A percentile compares a stretch with the other conserved stretches of the same genome.
phyloP scores from a whole-genome alignment of 306 rosid genomes.

The Calophaca sinica region DNA sequence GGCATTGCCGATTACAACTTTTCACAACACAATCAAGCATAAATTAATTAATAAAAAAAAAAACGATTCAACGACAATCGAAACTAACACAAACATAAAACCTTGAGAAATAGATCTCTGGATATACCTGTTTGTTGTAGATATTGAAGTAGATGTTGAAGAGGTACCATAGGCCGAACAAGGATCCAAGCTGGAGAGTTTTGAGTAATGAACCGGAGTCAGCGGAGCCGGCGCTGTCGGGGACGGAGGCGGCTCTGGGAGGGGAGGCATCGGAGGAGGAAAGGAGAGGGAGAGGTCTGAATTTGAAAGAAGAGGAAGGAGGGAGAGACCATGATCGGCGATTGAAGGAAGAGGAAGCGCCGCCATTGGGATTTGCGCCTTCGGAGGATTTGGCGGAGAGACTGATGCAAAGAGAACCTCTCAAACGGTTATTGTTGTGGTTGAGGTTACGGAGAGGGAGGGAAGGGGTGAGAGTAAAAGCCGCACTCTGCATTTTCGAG shows the following conservation, averaged over 20 bases:
- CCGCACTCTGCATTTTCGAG: slow-evolving; percentile 74
- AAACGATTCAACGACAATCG: too few relatives aligned
- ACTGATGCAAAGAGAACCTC: background rate
- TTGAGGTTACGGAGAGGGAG: slow-evolving; percentile 29
- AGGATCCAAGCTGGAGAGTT: slow-evolving; percentile 78
- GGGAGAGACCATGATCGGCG: slow-evolving; percentile 76
- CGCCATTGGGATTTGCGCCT: slow-evolving; percentile 27
- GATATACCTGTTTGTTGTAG: slow-evolving; percentile 89
- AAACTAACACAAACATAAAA: too few relatives aligned
- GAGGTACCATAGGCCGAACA: slow-evolving; percentile 91
- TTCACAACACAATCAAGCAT: background rate
- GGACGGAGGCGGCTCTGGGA: slow-evolving; percentile 67
- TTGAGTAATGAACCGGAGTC: slow-evolving; percentile 50
- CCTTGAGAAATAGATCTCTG: slow-evolving; percentile 5
- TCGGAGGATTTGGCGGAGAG: slow-evolving; percentile 43
- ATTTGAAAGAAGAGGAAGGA: slow-evolving; percentile 63
- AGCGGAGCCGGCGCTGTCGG: slow-evolving; percentile 53
- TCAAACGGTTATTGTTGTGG: background rate
- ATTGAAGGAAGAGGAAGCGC: slow-evolving; percentile 37
- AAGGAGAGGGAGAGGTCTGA: slow-evolving; percentile 56
- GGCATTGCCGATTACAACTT: slow-evolving; percentile 3
- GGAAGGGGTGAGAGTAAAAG: slow-evolving; percentile 54
- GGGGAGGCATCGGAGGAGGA: slow-evolving; percentile 53
- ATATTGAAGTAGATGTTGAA: slow-evolving; percentile 97
- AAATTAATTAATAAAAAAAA: background rate